Percentiles rank a stretch among this genome's conserved stretches.
phyloP scores from a whole-genome alignment of 495 filamentous ascomycete species.

The Cryomyces minteri region DNA sequence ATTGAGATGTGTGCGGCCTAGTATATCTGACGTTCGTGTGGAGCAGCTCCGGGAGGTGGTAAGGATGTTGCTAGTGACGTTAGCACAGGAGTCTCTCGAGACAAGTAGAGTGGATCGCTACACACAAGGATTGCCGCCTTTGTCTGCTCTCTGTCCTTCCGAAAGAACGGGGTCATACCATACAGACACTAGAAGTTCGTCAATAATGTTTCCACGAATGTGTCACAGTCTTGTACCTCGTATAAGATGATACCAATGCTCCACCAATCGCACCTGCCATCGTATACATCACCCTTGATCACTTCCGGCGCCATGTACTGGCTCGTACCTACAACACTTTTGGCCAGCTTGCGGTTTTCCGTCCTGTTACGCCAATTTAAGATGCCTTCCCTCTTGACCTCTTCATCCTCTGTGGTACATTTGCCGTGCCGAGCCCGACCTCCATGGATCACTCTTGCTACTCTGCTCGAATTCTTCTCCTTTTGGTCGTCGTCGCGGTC shows the following conservation, averaged over 20 bases:
- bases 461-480: conserved; percentile 28
- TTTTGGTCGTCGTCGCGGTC: conserved; percentile 39
- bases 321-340: conserved; percentile 84
- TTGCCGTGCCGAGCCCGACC: conserved; percentile 19
- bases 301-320: conserved; percentile 96
- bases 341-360: conserved; percentile 53
- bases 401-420: conserved; percentile 4
- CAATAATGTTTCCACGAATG: not conserved
- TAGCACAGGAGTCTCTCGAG: no score
- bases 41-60: no score
- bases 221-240: conserved; percentile 32
- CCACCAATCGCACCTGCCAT: conserved; percentile 93
- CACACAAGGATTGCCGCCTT: conserved; percentile 73
- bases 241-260: conserved; percentile 85
- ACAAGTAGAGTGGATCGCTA: not conserved
- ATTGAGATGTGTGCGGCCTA: no score
- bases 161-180: conserved; percentile 75
- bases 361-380: conserved; percentile 63
- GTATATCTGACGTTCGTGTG: no score
- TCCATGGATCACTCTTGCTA: conserved; percentile 27
- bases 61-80: no score
- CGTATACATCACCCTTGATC: conserved; percentile 63
- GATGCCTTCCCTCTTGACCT: conserved; percentile 30
- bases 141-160: conserved; percentile 60
- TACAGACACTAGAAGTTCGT: conserved; percentile 48